phyloP scores from a whole-genome alignment of 1,139 yeast species.

The Pichia sp. region DNA sequence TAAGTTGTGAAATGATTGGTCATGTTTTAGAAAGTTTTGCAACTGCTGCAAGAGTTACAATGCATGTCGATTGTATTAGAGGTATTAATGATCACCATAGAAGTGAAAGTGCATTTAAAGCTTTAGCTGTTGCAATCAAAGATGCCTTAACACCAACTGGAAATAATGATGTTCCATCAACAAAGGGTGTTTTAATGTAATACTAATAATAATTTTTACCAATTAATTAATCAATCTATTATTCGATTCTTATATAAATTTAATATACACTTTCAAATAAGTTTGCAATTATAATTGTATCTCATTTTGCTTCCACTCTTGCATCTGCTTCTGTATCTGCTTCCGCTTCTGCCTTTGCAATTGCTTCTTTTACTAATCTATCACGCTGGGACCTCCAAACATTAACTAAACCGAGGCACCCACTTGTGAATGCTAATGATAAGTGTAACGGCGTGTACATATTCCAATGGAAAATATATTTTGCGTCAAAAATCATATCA shows the following conservation, averaged over 20 bases:
- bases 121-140: slow-evolving; percentile 83
- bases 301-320: neutral
- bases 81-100: slow-evolving; percentile 96
- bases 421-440: slow-evolving; percentile 31
- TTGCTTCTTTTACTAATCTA: slow-evolving; percentile 4
- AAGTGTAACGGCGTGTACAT: slow-evolving; percentile 29
- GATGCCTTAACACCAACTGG: slow-evolving; percentile 85
- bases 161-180: slow-evolving; percentile 85
- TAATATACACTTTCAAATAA: neutral
- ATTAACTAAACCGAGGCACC: slow-evolving; percentile 35
- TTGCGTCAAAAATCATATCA: slow-evolving; percentile 39
- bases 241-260: neutral
- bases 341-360: neutral
- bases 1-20: slow-evolving; percentile 94
- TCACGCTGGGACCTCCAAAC: slow-evolving; percentile 33
- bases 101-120: slow-evolving; percentile 94
- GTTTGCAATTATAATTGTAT: neutral
- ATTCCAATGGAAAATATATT: slow-evolving; percentile 33
- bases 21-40: slow-evolving; percentile 94
- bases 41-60: slow-evolving; percentile 78
- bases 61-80: slow-evolving; percentile 89
- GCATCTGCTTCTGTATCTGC: neutral
- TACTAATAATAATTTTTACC: neutral
- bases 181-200: slow-evolving; percentile 82
- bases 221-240: neutral